phyloP scores from a whole-genome alignment of 768 basidiomycete genomes.

The Austroboletus eburneus region DNA sequence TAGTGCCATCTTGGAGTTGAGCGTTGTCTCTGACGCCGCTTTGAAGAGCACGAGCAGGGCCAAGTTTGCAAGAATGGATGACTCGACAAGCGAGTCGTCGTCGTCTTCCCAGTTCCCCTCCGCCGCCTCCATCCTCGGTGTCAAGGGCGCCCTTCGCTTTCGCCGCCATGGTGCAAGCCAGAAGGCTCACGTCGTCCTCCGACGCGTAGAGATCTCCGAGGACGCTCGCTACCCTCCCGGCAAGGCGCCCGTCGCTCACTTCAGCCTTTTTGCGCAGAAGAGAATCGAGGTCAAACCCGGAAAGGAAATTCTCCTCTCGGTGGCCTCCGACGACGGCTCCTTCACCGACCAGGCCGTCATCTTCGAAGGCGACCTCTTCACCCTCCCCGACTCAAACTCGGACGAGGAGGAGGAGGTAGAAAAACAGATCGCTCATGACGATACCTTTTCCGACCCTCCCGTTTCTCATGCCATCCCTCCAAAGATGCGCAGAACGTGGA shows the following conservation, averaged over 20 bases:
- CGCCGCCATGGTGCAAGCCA: constrained; percentile 61
- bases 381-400: constrained; percentile 28
- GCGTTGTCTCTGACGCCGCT: too few species aligned
- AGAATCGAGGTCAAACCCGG: constrained; percentile 67
- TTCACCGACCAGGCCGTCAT: constrained; percentile 56
- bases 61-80: constrained; percentile 29
- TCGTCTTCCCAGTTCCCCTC: constrained; percentile 26
- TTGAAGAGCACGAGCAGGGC: constrained; percentile 11
- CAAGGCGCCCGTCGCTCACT: constrained; percentile 43
- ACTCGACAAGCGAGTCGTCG: constrained; percentile 36
- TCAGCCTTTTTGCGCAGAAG: constrained; percentile 65
- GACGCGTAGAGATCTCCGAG: constrained; percentile 52
- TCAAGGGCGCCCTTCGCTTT: constrained; percentile 60
- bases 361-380: constrained; percentile 48
- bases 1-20: too few species aligned
- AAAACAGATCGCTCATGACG: constrained; percentile 38
- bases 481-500: constrained; percentile 63
- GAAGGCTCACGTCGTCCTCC: constrained; percentile 64
- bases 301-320: constrained; percentile 62
- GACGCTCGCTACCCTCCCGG: constrained; percentile 41
- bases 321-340: constrained; percentile 48
- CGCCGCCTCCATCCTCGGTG: constrained; percentile 54
- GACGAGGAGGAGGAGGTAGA: constrained; percentile 40
- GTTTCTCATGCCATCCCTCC: constrained; percentile 47
- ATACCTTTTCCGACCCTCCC: constrained; percentile 34